Base-by-base conservation (phyloP, 441 rosid genomes). In the Populus hybrid region DNA sequence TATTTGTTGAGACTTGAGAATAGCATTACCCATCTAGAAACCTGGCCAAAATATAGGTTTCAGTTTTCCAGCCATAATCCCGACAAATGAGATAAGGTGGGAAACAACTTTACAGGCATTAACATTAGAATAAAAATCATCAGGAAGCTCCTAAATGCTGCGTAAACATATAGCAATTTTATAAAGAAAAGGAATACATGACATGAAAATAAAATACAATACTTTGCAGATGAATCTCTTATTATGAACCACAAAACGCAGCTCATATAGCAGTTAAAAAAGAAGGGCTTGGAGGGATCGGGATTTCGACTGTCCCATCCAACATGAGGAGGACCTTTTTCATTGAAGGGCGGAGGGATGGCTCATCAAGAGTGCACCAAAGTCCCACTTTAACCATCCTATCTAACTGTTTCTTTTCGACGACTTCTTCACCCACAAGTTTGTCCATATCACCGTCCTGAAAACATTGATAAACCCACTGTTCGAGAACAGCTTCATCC, bases 241-340 rank as follows among this genome's bases (percentile, higher is more conserved):
- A 24, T 24, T 24, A 24, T 24, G 26, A 24, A 24, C 26, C 26
- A 24, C 26, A 24, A 24, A 24, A 24, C 26, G 26, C 26, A 24
- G 26, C 26, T 24, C 26, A 24, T 14, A 81, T 71, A 64, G n/a
- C 18, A 70, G 68, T 77, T 3, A 79, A 24, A 42, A 73, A 76
- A 72, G 81, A 80, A 57, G 80, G 81, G 66, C 54, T 59, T 8
- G 83, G 85, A 57, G 80, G 81, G 21, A 20, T 23, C 20, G 85
- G 85, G 26, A 84, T 71, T 59, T 82, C 83, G 11, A 76, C 76
- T 4, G 76, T 79, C 46, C 87, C 86, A 79, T 83, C 86, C 73
- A 84, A 65, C 86, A 81, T 82, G 26, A 82, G 30, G 10, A 81
- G 61, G 5, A 82, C 84, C 50, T 69, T 78, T 65, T 80, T 77